phyloP scores from a whole-genome alignment of 768 basidiomycete genomes.

The Psilocybe subaeruginosa region DNA sequence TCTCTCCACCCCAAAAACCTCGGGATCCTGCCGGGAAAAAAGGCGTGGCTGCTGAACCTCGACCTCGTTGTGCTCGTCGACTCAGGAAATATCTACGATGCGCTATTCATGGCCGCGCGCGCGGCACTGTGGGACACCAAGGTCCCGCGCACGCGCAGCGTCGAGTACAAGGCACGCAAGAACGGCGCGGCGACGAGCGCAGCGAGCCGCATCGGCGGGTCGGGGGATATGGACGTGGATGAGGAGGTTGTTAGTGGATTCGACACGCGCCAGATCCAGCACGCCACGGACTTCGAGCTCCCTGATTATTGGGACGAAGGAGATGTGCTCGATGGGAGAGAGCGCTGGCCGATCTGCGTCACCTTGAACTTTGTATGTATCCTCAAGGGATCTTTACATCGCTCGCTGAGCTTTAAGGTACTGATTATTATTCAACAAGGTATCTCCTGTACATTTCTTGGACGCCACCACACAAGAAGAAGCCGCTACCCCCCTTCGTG shows the following conservation, averaged over 20 bases:
- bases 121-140: slow-evolving; percentile 83
- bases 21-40: slow-evolving; percentile 57
- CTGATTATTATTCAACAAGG: slow-evolving; percentile 33
- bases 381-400: not conserved
- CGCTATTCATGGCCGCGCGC: slow-evolving; percentile 76
- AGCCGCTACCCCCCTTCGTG: slow-evolving; percentile 58
- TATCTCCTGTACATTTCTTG: slow-evolving; percentile 64
- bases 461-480: slow-evolving; percentile 80
- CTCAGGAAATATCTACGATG: slow-evolving; percentile 76
- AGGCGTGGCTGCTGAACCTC: slow-evolving; percentile 76
- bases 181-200: slow-evolving; percentile 11
- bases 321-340: slow-evolving; percentile 59
- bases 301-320: slow-evolving; percentile 91
- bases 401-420: no score
- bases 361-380: slow-evolving; percentile 75
- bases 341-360: slow-evolving; percentile 75
- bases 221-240: slow-evolving; percentile 62
- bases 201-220: slow-evolving; percentile 10
- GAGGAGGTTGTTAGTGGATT: slow-evolving; percentile 53
- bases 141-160: slow-evolving; percentile 71
- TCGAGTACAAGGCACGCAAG: slow-evolving; percentile 65
- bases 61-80: slow-evolving; percentile 79
- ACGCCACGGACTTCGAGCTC: slow-evolving; percentile 82
- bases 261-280: slow-evolving; percentile 52
- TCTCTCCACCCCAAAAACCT: slow-evolving; percentile 72